These are phyloP conservation scores for Camellia lanceoleosa DNA, from an alignment of 148 eudicot genomes.

Conservation along the genomic window DNA sequence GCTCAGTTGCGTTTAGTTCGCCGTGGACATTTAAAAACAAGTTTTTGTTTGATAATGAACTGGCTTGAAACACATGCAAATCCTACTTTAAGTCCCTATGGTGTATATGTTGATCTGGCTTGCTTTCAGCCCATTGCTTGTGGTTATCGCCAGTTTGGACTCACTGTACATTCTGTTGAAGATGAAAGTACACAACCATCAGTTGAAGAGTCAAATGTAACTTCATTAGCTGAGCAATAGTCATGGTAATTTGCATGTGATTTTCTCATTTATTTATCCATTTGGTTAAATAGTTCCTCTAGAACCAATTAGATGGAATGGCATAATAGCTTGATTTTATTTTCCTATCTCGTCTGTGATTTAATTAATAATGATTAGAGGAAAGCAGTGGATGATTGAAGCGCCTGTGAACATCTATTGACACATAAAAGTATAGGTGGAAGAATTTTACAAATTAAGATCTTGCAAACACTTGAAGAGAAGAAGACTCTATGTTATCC, in stretches of 20 bases:
- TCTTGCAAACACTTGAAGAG: conserved; percentile 49
- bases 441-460: conserved; percentile 48
- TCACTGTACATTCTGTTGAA: conserved; percentile 47
- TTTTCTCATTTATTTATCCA: background rate
- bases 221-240: conserved; percentile 36
- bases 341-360: conserved; percentile 10
- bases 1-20: conserved; percentile 88
- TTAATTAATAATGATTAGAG: conserved; percentile 37
- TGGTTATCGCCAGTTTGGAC: conserved; percentile 87
- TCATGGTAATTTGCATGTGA: conserved; percentile 35
- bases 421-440: conserved; percentile 47
- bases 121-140: conserved; percentile 70
- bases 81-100: conserved; percentile 55
- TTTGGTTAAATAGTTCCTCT: conserved; percentile 3
- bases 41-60: conserved; percentile 50
- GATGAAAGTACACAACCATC: conserved; percentile 35
- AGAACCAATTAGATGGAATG: background rate
- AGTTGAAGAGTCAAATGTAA: conserved; percentile 26
- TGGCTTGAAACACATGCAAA: conserved; percentile 89
- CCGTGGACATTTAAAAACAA: conserved; percentile 56
- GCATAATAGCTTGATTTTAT: conserved; percentile 7
- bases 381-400: conserved; percentile 40
- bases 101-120: conserved; percentile 69
- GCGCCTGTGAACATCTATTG: conserved; percentile 37
- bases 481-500: conserved; percentile 39